Conservation (phyloP, 2,329 filamentous ascomycete species). For the Dothideomycetidae sp. region DNA sequence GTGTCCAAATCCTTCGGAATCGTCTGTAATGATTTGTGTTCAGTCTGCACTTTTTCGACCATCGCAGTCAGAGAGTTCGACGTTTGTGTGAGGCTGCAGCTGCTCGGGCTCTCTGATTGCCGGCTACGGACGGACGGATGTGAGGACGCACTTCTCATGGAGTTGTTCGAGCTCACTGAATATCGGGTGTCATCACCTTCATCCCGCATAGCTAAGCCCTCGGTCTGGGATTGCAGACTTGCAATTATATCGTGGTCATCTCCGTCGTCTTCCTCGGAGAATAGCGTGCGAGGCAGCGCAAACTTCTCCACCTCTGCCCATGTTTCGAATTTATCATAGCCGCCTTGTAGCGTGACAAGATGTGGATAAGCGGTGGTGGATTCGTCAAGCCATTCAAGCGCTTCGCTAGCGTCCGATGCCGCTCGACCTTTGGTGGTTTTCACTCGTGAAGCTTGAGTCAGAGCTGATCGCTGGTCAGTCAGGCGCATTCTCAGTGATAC, state of each 20-base stretch:
- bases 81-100: conserved; percentile 20
- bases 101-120: conserved; percentile 18
- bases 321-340: conserved; percentile 32
- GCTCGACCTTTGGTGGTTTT: conserved; percentile 11
- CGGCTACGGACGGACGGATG: conserved; percentile 28
- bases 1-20: background rate
- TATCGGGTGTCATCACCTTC: background rate
- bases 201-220: conserved; percentile 16
- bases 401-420: conserved; percentile 21
- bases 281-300: conserved; percentile 33
- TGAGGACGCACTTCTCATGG: conserved; percentile 24
- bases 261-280: conserved; percentile 34
- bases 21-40: background rate
- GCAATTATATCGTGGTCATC: conserved; percentile 22
- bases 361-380: conserved; percentile 31
- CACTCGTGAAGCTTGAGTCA: conserved; percentile 11
- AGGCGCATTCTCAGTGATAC: background rate
- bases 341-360: conserved; percentile 33
- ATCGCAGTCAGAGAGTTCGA: background rate
- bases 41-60: background rate
- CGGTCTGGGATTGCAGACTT: conserved; percentile 8
- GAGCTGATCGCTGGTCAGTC: conserved; percentile 4
- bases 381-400: conserved; percentile 37
- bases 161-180: conserved; percentile 29
- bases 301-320: conserved; percentile 38